Conservation (phyloP, 257 asterid genomes). For the Plantago ovata region DNA sequence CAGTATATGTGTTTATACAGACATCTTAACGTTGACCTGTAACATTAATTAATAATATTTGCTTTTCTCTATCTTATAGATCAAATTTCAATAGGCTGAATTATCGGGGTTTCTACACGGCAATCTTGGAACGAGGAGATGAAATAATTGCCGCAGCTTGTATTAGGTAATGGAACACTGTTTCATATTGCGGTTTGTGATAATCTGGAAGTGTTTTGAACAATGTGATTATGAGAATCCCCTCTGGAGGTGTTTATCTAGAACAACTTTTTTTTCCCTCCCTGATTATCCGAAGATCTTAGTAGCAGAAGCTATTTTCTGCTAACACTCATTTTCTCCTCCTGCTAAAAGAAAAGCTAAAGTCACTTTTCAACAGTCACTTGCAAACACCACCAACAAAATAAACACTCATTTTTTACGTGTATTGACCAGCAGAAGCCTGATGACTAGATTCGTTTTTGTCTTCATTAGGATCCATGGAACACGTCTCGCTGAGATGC, state of each 20-base stretch:
- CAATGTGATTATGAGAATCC: too few relatives aligned
- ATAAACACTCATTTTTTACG: neutral
- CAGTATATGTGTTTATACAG: neutral
- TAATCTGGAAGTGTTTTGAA: neutral
- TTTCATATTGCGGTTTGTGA: neutral
- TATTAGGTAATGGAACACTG: conserved; percentile 56
- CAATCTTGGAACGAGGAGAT: conserved; percentile 87
- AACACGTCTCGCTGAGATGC: conserved; percentile 93
- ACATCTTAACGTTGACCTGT: conserved; percentile 5
- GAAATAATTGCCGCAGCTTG: conserved; percentile 87
- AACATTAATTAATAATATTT: conserved; percentile 11
- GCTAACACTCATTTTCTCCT: too few relatives aligned
- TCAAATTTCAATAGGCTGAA: conserved; percentile 84
- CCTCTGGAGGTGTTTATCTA: too few relatives aligned
- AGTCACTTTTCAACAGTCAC: too few relatives aligned
- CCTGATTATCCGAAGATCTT: too few relatives aligned
- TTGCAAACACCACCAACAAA: too few relatives aligned
- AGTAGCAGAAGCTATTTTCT: too few relatives aligned
- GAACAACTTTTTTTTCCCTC: too few relatives aligned
- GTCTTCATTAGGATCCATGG: conserved; percentile 68
- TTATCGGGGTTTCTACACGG: conserved; percentile 74
- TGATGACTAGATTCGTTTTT: conserved; percentile 21
- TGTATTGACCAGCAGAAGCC: conserved; percentile 5
- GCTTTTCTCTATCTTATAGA: conserved; percentile 40
- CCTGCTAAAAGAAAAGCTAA: too few relatives aligned